Percentiles rank a stretch among this genome's conserved stretches.
phyloP scores from a whole-genome alignment of 305 asterid genomes.

The Fraxinus xanthoxyloides region DNA sequence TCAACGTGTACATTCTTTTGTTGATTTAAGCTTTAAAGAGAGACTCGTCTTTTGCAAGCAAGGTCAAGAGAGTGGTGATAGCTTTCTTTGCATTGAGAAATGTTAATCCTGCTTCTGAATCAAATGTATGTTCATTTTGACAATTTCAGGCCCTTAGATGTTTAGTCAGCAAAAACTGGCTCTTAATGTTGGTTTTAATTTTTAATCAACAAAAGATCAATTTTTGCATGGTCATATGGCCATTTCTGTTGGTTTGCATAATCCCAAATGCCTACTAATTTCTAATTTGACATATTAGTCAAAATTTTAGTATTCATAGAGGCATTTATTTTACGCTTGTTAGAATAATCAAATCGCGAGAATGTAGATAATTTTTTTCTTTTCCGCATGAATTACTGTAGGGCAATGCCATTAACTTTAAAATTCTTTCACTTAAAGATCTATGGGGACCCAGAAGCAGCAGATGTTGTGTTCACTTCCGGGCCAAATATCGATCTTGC shows the following conservation, averaged over 20 bases:
- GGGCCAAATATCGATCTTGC: slow-evolving; percentile 78
- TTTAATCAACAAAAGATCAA: not conserved
- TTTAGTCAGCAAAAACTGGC: not conserved
- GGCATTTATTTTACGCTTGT: not conserved
- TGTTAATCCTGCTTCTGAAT: slow-evolving; percentile 97
- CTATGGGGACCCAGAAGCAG: slow-evolving; percentile 94
- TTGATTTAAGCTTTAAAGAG: slow-evolving; percentile 75
- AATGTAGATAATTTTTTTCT: not conserved
- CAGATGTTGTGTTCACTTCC: slow-evolving; percentile 81
- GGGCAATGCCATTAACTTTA: slow-evolving; percentile 5
- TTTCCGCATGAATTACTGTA: not conserved
- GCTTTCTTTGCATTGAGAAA: slow-evolving; percentile 91
- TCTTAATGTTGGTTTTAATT: not conserved
- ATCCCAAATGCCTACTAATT: not conserved
- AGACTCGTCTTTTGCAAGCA: slow-evolving; percentile 82
- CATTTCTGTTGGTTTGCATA: not conserved
- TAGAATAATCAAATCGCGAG: not conserved
- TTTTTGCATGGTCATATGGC: not conserved
- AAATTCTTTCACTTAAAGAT: slow-evolving; percentile 45
- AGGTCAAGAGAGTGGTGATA: slow-evolving; percentile 83
- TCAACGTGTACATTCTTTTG: not conserved
- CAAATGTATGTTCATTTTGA: slow-evolving; percentile 56
- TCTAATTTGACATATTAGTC: not conserved
- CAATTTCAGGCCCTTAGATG: not conserved
- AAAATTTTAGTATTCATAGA: not conserved